These are phyloP conservation scores for Phytophthora pluvialis DNA, from an alignment of 352 stramenopile genomes.

Conservation along the genomic window DNA sequence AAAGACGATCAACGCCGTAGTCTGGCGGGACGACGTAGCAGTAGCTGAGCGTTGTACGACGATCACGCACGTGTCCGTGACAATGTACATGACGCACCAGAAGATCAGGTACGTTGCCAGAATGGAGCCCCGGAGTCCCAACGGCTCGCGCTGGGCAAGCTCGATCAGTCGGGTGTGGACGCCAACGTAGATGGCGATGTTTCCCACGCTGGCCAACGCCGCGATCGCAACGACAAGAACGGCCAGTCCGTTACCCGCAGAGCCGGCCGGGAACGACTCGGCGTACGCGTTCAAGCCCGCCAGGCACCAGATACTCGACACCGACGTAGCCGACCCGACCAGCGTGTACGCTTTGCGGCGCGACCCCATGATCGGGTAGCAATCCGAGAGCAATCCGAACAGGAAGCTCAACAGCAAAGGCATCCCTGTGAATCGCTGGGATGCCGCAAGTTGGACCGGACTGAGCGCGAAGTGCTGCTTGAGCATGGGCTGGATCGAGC, in stretches of 20 bases:
- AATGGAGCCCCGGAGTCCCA: conserved; percentile 43
- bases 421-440: conserved; percentile 51
- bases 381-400: conserved; percentile 80
- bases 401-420: conserved; percentile 80
- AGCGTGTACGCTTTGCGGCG: conserved; percentile 83
- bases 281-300: conserved; percentile 33
- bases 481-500: conserved; percentile 36
- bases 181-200: conserved; percentile 40
- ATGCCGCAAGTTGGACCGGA: conserved; percentile 21
- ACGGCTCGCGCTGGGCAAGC: conserved; percentile 49
- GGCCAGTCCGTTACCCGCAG: conserved; percentile 17
- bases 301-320: conserved; percentile 39
- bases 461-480: conserved; percentile 36
- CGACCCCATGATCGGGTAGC: conserved; percentile 77
- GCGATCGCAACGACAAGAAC: conserved; percentile 34
- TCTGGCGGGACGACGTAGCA: conserved; percentile 12
- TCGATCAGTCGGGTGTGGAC: conserved; percentile 53
- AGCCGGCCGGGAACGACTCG: conserved; percentile 16
- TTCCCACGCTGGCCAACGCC: conserved; percentile 33
- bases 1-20: conserved; percentile 35
- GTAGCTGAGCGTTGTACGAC: conserved; percentile 7
- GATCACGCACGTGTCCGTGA: conserved; percentile 30
- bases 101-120: conserved; percentile 51
- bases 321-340: conserved; percentile 48
- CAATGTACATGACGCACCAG: conserved; percentile 27